Percentiles rank a stretch among this genome's conserved stretches.
phyloP scores from a whole-genome alignment of 148 eudicot genomes.

The Persicaria tinctoria region DNA sequence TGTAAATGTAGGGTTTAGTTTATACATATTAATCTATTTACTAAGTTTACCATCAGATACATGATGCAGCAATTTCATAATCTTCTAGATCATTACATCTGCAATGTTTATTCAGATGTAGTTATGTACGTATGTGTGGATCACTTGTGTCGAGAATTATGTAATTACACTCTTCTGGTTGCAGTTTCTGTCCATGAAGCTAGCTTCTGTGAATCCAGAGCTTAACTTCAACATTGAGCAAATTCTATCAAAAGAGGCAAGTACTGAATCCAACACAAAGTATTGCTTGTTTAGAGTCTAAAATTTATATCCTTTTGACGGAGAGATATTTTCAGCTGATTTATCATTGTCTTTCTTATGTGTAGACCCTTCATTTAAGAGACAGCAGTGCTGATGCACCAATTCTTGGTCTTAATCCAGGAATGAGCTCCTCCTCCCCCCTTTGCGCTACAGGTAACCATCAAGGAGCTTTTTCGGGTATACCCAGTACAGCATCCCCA shows the following conservation, averaged over 20 bases:
- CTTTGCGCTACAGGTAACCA: conserved; percentile 39
- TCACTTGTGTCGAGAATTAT: neutral
- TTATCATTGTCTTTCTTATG: conserved; percentile 6
- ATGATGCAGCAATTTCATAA: neutral
- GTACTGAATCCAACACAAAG: conserved; percentile 8
- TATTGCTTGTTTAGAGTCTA: neutral
- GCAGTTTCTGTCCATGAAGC: conserved; percentile 98
- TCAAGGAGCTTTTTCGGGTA: conserved; percentile 35
- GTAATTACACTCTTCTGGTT: conserved; percentile 11
- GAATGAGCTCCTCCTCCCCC: conserved; percentile 52
- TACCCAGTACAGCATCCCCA: conserved; percentile 33
- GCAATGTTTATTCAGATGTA: neutral
- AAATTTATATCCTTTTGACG: neutral
- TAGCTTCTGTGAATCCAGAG: conserved; percentile 94
- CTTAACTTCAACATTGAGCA: conserved; percentile 64
- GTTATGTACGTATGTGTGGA: neutral
- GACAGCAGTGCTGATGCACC: conserved; percentile 30
- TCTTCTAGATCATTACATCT: neutral
- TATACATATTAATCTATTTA: neutral
- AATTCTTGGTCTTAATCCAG: conserved; percentile 50
- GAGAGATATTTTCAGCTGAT: neutral
- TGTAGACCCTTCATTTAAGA: conserved; percentile 52
- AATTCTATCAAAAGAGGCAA: conserved; percentile 78
- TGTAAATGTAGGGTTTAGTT: neutral
- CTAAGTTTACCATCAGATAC: neutral